These are phyloP conservation scores for Dactylorhiza incarnata DNA, from an alignment of 106 monocot genomes.

Conservation along the genomic window DNA sequence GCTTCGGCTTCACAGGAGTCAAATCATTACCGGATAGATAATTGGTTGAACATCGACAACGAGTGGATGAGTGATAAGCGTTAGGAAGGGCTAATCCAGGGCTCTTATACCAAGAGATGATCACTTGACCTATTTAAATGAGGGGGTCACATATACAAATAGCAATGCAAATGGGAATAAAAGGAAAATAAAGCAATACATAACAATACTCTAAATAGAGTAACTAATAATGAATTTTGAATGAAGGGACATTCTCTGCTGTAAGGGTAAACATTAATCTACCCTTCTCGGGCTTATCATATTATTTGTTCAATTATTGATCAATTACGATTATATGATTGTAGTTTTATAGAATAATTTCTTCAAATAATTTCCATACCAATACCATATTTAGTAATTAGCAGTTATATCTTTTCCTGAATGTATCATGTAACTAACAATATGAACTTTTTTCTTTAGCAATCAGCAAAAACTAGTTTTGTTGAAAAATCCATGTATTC, in stretches of 20 bases:
- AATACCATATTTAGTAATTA: background rate
- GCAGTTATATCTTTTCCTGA: background rate
- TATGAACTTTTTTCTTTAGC: background rate
- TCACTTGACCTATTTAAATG: too few relatives aligned
- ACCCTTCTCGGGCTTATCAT: background rate
- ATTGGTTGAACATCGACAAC: too few relatives aligned
- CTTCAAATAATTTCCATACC: background rate
- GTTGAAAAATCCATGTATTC: background rate
- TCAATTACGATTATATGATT: background rate
- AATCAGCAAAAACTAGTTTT: background rate
- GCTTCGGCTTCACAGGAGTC: too few relatives aligned
- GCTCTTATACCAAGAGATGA: too few relatives aligned
- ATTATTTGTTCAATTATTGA: background rate
- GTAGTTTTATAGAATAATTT: background rate
- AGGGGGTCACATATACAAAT: too few relatives aligned
- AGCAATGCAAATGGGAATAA: too few relatives aligned
- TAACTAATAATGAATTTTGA: background rate
- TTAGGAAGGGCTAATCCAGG: too few relatives aligned
- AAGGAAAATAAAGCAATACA: too few relatives aligned
- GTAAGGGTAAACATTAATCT: background rate
- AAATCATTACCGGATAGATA: too few relatives aligned
- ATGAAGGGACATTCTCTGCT: background rate
- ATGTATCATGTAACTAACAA: slow-evolving; percentile 1
- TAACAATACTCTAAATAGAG: too few relatives aligned
- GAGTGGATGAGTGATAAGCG: too few relatives aligned